Evolutionary conservation across 345 rosid species (phyloP).

Genomic region (Euclidium syriacum): DNA sequence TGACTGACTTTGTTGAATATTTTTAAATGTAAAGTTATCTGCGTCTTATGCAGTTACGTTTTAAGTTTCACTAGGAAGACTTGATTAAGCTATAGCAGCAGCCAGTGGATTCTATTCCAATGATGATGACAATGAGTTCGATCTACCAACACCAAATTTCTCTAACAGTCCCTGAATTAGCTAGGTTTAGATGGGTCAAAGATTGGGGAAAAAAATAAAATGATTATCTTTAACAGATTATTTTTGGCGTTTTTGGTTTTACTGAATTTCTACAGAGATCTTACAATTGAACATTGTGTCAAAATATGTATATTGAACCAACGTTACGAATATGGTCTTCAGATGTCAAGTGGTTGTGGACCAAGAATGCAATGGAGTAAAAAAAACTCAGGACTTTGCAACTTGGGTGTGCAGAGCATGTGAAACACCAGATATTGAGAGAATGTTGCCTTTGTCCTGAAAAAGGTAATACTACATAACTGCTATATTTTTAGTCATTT

Average conservation of each 20-base stretch:
- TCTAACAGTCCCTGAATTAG: too few species aligned
- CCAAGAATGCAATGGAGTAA: conserved; percentile 94
- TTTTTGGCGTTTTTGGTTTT: conserved; percentile 4
- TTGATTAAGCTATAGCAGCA: too few species aligned
- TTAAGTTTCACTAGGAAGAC: too few species aligned
- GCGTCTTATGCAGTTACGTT: too few species aligned
- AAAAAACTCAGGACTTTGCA: conserved; percentile 61
- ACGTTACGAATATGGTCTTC: conserved; percentile 17
- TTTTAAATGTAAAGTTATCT: too few species aligned
- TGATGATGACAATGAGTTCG: too few species aligned
- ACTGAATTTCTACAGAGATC: not conserved
- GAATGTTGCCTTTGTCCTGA: conserved; percentile 96
- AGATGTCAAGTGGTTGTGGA: conserved; percentile 99
- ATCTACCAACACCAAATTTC: too few species aligned
- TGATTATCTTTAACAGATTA: conserved; percentile 90
- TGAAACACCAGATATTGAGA: conserved; percentile 74
- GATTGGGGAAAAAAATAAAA: conserved; percentile 98
- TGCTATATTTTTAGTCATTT: not conserved
- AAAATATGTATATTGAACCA: not conserved
- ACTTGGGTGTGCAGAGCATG: conserved; percentile 99
- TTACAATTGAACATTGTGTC: not conserved
- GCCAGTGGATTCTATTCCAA: too few species aligned
- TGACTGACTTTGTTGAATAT: too few species aligned
- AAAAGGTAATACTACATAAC: conserved; percentile 47
- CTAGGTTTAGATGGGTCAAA: conserved; percentile 99